phyloP scores from a whole-genome alignment of 345 rosid species.

The Eucalyptus pauciflora region DNA sequence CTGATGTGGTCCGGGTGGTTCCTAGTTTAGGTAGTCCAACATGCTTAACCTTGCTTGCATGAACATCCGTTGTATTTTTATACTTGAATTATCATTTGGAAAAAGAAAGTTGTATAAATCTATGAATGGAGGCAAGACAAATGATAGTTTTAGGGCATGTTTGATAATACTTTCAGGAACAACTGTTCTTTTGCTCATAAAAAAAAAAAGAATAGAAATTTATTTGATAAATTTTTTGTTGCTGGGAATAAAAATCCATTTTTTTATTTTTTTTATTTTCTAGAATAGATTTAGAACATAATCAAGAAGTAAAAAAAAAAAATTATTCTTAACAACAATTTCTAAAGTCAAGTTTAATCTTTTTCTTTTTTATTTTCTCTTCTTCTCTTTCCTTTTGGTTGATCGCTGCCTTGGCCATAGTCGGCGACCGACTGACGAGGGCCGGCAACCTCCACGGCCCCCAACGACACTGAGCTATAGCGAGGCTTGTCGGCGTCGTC shows the following conservation, averaged over 20 bases:
- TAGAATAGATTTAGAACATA: fast-evolving
- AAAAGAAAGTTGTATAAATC: not conserved
- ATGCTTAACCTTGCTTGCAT: fast-evolving
- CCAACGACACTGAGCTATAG: too few species aligned
- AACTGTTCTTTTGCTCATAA: fast-evolving
- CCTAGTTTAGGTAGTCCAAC: fast-evolving
- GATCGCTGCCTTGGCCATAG: fast-evolving
- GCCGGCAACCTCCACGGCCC: too few species aligned
- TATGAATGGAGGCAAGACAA: not conserved
- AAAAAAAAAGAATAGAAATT: fast-evolving
- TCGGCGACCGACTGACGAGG: fast-evolving
- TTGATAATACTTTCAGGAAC: fast-evolving
- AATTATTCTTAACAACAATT: too few species aligned
- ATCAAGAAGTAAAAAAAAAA: too few species aligned
- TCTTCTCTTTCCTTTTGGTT: too few species aligned
- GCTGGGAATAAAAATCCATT: too few species aligned
- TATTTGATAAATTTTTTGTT: too few species aligned
- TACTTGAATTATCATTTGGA: not conserved
- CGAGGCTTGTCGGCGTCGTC: fast-evolving
- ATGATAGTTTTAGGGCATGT: not conserved
- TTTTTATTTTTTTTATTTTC: fast-evolving
- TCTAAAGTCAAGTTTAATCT: too few species aligned
- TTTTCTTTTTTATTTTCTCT: too few species aligned
- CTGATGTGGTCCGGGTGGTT: fast-evolving
- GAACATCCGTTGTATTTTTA: not conserved